A percentile compares a stretch with the other conserved stretches of the same genome.
Evolutionary conservation across 108 stramenopile genomes (phyloP).

Genomic region (Pseudonitzschia multistriata): DNA sequence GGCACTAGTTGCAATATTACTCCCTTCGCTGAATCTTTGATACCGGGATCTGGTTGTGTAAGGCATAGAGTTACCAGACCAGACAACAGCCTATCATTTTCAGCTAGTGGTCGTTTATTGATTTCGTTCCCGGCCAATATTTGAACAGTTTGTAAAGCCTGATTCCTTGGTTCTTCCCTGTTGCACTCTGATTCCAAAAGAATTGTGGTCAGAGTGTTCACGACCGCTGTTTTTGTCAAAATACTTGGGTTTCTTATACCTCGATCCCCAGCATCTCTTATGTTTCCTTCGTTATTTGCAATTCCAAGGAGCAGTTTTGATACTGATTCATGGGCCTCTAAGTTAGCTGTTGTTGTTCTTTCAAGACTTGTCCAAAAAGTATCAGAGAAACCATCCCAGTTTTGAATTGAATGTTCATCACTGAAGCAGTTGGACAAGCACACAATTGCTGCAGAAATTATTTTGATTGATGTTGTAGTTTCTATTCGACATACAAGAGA

Average conservation of each 20-base stretch:
- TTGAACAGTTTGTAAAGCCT: conserved; percentile 22
- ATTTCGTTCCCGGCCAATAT: conserved; percentile 16
- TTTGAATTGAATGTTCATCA: conserved; percentile 20
- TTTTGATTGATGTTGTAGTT: conserved; percentile 22
- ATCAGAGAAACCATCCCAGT: conserved; percentile 21
- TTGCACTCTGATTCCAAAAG: conserved; percentile 3
- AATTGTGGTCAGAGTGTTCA: conserved; percentile 26
- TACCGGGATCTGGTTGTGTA: conserved; percentile 16
- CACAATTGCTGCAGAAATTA: conserved; percentile 20
- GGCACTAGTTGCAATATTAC: conserved; percentile 38
- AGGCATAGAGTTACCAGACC: conserved; percentile 39
- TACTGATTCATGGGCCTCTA: conserved; percentile 8
- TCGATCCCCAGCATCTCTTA: neutral
- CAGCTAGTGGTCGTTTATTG: conserved; percentile 35
- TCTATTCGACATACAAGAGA: conserved; percentile 21
- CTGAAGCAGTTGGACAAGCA: conserved; percentile 27
- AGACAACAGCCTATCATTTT: conserved; percentile 37
- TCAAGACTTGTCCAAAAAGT: conserved; percentile 34
- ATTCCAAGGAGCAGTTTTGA: conserved; percentile 17
- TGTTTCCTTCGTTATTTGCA: conserved; percentile 16
- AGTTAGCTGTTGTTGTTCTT: conserved; percentile 6
- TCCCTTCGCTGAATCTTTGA: conserved; percentile 28
- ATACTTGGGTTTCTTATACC: neutral
- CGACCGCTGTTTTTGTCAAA: conserved; percentile 17
- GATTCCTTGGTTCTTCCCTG: conserved; percentile 16